These are phyloP conservation scores for Cornus suecica DNA, from an alignment of 148 eudicot genomes.

Conservation along the genomic window DNA sequence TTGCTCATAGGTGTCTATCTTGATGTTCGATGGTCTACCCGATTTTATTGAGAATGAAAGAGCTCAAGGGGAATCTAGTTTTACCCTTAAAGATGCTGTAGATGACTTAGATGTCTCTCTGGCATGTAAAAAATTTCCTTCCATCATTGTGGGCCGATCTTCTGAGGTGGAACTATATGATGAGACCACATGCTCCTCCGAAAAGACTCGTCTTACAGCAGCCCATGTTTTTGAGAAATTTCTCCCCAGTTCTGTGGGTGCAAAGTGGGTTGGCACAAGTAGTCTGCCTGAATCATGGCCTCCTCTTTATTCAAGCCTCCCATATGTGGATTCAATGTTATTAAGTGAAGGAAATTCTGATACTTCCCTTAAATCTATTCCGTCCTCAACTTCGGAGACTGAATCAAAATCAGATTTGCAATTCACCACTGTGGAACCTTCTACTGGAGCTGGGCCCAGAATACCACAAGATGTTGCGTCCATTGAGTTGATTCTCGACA, in stretches of 20 bases:
- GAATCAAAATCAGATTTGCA: constrained; percentile 25
- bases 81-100: constrained; percentile 25
- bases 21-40: constrained; percentile 49
- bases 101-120: constrained; percentile 45
- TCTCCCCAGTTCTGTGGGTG: constrained; percentile 36
- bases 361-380: constrained; percentile 19
- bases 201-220: constrained; percentile 28
- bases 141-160: constrained; percentile 66
- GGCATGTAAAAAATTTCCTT: constrained; percentile 67
- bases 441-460: constrained; percentile 25
- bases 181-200: constrained; percentile 38
- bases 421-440: constrained; percentile 27
- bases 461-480: constrained; percentile 22
- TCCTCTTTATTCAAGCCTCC: constrained; percentile 27
- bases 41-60: constrained; percentile 40
- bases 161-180: constrained; percentile 60
- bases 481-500: constrained; percentile 54
- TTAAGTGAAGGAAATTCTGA: constrained; percentile 29
- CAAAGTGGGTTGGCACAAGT: constrained; percentile 43
- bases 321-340: constrained; percentile 18
- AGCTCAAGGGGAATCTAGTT: constrained; percentile 23
- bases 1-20: constrained; percentile 52
- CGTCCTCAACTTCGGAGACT: constrained; percentile 26
- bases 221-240: constrained; percentile 38
- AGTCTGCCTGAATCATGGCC: constrained; percentile 36